Conservation (phyloP, 129 eudicot species). For the Tagetes erecta region DNA sequence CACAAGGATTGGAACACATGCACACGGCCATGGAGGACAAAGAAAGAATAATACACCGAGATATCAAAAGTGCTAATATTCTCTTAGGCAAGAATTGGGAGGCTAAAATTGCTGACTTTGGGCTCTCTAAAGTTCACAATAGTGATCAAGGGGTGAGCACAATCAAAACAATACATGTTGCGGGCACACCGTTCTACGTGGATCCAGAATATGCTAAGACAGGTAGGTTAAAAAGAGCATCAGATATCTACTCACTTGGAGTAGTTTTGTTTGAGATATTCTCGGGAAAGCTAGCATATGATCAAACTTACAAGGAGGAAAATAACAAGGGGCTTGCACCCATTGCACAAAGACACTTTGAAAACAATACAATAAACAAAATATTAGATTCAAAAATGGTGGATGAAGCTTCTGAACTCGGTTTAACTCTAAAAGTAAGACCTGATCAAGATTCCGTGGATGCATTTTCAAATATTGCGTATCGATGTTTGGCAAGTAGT, state of each 20-base stretch:
- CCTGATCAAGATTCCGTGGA: background rate
- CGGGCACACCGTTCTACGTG: background rate
- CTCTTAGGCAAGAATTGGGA: constrained; percentile 15
- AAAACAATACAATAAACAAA: background rate
- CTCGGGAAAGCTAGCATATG: constrained; percentile 6
- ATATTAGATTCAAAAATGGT: background rate
- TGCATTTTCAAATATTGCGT: background rate
- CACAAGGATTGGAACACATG: background rate
- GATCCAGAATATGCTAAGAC: background rate
- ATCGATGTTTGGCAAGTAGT: background rate
- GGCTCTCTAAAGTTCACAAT: background rate
- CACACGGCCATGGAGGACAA: background rate
- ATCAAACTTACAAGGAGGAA: background rate
- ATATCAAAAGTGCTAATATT: constrained; percentile 5
- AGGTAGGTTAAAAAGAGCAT: background rate
- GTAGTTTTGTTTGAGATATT: constrained; percentile 9
- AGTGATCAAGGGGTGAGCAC: background rate
- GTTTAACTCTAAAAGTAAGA: background rate
- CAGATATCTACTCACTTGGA: background rate
- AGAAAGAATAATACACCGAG: background rate
- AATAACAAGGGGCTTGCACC: background rate
- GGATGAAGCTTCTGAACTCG: background rate
- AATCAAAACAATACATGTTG: background rate
- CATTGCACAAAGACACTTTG: background rate
- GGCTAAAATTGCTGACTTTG: constrained; percentile 15